These are phyloP conservation scores for Aspergillus texensis DNA, from an alignment of 2,329 filamentous ascomycete genomes.

Conservation along the genomic window DNA sequence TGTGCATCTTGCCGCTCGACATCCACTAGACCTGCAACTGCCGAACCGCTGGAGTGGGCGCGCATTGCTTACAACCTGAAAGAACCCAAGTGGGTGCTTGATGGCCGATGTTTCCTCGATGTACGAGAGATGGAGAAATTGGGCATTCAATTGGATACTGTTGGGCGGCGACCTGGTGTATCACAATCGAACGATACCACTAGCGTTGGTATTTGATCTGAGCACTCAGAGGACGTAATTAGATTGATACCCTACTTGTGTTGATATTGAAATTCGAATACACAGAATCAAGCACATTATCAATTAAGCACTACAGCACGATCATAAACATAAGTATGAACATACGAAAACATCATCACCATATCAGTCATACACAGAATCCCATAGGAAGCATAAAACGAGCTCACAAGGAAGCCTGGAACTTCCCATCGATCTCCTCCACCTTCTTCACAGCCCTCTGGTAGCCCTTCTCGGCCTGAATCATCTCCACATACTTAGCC, in stretches of 20 bases:
- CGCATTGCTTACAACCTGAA: constrained; percentile 49
- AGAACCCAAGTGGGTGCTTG: constrained; percentile 54
- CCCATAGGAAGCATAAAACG: not conserved
- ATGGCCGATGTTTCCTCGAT: constrained; percentile 47
- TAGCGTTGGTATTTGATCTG: not conserved
- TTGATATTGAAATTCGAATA: constrained; percentile 10
- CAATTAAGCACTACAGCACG: not conserved
- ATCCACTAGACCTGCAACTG: constrained; percentile 18
- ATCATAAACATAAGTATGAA: not conserved
- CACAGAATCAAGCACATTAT: not conserved
- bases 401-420: constrained; percentile 33
- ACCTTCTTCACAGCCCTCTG: constrained; percentile 45
- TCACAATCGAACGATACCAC: not conserved
- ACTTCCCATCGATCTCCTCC: constrained; percentile 42
- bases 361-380: not conserved
- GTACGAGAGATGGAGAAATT: constrained; percentile 36
- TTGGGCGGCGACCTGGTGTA: constrained; percentile 23
- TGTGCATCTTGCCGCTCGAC: constrained; percentile 31
- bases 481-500: constrained; percentile 37
- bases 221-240: not conserved
- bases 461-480: constrained; percentile 43
- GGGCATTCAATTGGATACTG: constrained; percentile 38
- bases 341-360: not conserved
- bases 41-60: constrained; percentile 48
- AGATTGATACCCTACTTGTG: not conserved